phyloP scores from a whole-genome alignment of 768 basidiomycete species.

The Dacryopinax spathularia region DNA sequence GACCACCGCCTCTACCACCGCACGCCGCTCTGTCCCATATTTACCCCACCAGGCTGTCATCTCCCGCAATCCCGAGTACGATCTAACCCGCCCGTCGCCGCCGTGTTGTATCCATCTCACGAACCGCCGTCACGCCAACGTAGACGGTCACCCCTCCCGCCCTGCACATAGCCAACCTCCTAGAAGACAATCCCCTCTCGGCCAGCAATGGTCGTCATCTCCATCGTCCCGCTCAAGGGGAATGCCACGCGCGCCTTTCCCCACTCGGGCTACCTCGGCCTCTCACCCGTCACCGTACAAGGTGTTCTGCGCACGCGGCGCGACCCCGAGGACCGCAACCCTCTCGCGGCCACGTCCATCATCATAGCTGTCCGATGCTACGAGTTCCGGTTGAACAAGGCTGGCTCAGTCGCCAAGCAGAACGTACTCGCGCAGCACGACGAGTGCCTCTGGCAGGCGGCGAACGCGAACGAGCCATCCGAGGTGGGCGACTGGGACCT shows the following conservation, averaged over 20 bases:
- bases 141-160: neutral
- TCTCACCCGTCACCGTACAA: conserved; percentile 65
- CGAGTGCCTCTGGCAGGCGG: conserved; percentile 54
- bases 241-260: conserved; percentile 56
- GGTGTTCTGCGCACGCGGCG: conserved; percentile 61
- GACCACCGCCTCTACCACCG: neutral
- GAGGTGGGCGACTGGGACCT: conserved; percentile 51
- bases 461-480: conserved; percentile 40
- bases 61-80: no score
- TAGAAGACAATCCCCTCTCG: neutral
- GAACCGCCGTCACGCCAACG: neutral
- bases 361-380: conserved; percentile 71
- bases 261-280: conserved; percentile 59
- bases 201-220: conserved; percentile 48
- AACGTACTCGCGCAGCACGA: conserved; percentile 56
- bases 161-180: neutral
- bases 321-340: conserved; percentile 50
- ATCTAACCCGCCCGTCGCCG: no score
- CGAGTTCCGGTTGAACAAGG: conserved; percentile 50
- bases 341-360: conserved; percentile 50
- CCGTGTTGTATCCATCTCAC: no score
- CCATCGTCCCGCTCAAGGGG: conserved; percentile 53
- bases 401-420: conserved; percentile 37
- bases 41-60: no score
- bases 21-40: no score